These are phyloP conservation scores for Graphiopsis chlorocephala DNA, from an alignment of 2,329 filamentous ascomycete species.

Conservation along the genomic window DNA sequence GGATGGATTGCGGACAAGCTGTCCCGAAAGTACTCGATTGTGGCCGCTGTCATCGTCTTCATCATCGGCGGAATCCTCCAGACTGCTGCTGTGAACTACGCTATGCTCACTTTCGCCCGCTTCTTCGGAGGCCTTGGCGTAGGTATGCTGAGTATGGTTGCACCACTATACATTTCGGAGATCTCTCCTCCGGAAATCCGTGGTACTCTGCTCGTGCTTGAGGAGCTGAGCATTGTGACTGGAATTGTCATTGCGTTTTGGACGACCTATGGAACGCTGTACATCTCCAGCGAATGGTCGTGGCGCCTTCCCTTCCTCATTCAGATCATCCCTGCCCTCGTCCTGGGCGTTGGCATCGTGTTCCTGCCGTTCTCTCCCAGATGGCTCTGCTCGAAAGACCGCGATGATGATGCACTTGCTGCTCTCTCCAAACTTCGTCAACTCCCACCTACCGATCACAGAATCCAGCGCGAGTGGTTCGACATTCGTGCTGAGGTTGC, in stretches of 20 bases:
- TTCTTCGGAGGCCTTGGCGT: conserved; percentile 35
- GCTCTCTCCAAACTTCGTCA: conserved; percentile 32
- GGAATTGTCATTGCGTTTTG: conserved; percentile 54
- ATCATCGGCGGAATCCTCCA: conserved; percentile 47
- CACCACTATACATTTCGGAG: conserved; percentile 39
- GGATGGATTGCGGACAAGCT: conserved; percentile 41
- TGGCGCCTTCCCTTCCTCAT: conserved; percentile 50
- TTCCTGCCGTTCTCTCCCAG: conserved; percentile 37
- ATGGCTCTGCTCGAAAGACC: conserved; percentile 33
- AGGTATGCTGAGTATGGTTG: conserved; percentile 36
- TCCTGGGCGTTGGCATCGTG: conserved; percentile 32
- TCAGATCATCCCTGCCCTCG: conserved; percentile 40
- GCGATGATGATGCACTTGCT: conserved; percentile 32
- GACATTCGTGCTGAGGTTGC: conserved; percentile 54
- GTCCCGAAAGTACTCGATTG: conserved; percentile 45
- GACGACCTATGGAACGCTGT: conserved; percentile 55
- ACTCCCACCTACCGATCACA: conserved; percentile 47
- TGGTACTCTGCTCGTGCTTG: conserved; percentile 46
- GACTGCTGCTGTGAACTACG: conserved; percentile 30
- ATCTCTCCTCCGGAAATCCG: conserved; percentile 39
- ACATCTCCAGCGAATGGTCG: conserved; percentile 46
- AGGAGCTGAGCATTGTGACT: conserved; percentile 47
- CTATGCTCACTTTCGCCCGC: conserved; percentile 33
- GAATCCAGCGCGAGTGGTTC: conserved; percentile 53
- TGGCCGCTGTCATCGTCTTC: conserved; percentile 40